Base-by-base conservation (phyloP, 495 filamentous ascomycete species). In the Penicillium maclennaniae region DNA sequence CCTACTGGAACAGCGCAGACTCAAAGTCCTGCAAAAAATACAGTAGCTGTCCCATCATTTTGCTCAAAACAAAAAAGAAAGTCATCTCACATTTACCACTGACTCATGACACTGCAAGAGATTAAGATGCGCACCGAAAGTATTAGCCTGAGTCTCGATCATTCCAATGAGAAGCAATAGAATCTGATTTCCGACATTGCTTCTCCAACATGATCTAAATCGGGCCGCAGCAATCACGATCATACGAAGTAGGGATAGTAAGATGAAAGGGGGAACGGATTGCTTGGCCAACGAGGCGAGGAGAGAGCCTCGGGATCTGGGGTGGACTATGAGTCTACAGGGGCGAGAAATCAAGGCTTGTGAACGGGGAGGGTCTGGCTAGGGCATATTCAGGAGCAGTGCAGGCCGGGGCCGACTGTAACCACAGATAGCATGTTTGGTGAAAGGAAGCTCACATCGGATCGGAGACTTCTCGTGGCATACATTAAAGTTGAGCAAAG, bases 221-320 rank as follows among this genome's bases (percentile, higher is more conserved):
- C 38, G 17, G 38, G n/a, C 8, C 17, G 12, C 38, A 19, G 38
- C 38, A 19, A 19, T 44, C 14, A 21, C n/a, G 38, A 8, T 45
- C 14, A 27, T 5, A 26, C 19, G 1, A 14, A 28, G 51, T 42
- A 51, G 43, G 45, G 45, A 40, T 37, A 15, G 16, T 4, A 37
- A 49, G 42, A 49, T 25, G 37, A 25, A 40, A 52, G 49, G 44
- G 58, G 43, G 10, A 12, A 16, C 10, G 38, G 54, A 58, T 61
- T 54, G 47, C 51, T 40, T 51, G 47, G 47, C 54, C 8, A 38
- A 20, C 20, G 26, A 27, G 21, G 39, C 17, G 41, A 21, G 43
- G 12, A 14, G 44, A 39, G 27, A n/a, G 14, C 31, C 21, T 28
- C 46, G 25, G 36, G 42, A 28, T 27, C 46, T 45, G 21, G 20